Evolutionary conservation across 176 grass and related monocot genomes (phyloP), one percentile per base, ranked within the genome.

Genomic region (Avena insularis): DNA sequence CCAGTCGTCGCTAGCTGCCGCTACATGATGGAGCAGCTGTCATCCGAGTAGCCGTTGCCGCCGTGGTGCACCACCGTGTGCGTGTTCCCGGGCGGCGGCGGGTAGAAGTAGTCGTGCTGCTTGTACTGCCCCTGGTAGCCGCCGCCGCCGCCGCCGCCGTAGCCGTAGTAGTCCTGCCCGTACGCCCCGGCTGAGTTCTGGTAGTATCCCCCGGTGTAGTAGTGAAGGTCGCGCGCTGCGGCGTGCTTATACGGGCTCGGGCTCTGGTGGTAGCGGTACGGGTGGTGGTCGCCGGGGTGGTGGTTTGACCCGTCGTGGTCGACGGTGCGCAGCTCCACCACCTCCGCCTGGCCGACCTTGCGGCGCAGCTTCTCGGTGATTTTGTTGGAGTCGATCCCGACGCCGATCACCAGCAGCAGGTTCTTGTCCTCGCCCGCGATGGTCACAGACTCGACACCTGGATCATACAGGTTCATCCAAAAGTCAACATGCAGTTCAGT

Each of bases 391-490:
- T 91, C 90, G 49, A 91, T 27, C 3, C 85, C 86, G 31, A 75
- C 77, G 82, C 85, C 82, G 82, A 91, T 91, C 43, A 91, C 86
- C 51, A 91, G 86, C 60, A 91, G 70, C 82, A 91, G 82, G 86
- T 70, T 88, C 86, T 23, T 91, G 68, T 85, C 86, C 82, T 91
- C 90, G 75, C 86, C 90, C 40, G 77, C 45, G 27, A 91, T 68
- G 29, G 86, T 85, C 20, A 88, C 90, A 0, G 90, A 91, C 82
- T 91, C 82, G 0, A 91, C 89, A 0, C 89, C 85, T 91, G 27
- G 7, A 77, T 6, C 82, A 3, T 48, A 48, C 11, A 8, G 46
- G 27, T 53, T 49, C 25, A 31, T 12, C 9, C 60, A 60, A 2
- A 50, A 58, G 2, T 33, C 29, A 70, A 38, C 64, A 21, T 12